phyloP scores from a whole-genome alignment of 1,139 yeast genomes.

The Komagataea norvegica region DNA sequence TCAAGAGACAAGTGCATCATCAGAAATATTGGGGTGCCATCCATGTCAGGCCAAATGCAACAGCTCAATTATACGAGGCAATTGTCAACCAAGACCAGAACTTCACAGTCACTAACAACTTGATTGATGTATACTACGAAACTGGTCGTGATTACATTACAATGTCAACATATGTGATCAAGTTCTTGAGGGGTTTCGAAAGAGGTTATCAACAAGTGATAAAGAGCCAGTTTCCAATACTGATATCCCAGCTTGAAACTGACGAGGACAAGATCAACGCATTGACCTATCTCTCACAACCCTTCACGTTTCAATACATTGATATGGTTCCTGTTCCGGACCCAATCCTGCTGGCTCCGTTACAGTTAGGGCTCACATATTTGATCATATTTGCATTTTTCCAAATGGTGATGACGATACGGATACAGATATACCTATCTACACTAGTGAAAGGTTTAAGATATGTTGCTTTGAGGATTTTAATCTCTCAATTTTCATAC shows the following conservation, averaged over 20 bases:
- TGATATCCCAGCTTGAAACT: constrained; percentile 1
- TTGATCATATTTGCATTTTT: constrained; percentile 61
- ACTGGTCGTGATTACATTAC: constrained; percentile 49
- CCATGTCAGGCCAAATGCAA: constrained; percentile 42
- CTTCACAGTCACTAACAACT: constrained; percentile 24
- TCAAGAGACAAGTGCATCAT: constrained; percentile 36
- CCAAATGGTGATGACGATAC: constrained; percentile 52
- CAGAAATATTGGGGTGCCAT: constrained; percentile 53
- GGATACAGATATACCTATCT: constrained; percentile 46
- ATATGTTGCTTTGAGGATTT: constrained; percentile 43
- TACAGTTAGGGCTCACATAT: constrained; percentile 70
- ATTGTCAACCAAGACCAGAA: constrained; percentile 28
- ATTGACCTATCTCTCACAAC: constrained; percentile 9
- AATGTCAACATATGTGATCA: constrained; percentile 36
- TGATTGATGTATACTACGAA: constrained; percentile 40
- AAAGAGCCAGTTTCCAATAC: constrained; percentile 7
- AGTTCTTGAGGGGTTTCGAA: constrained; percentile 34
- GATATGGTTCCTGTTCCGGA: constrained; percentile 49
- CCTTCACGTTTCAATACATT: constrained; percentile 29
- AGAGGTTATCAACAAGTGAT: constrained; percentile 26
- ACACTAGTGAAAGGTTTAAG: constrained; percentile 39
- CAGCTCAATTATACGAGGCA: constrained; percentile 35
- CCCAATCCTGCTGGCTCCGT: constrained; percentile 53
- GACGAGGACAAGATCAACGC: neutral
- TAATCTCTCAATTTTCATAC: constrained; percentile 44